Evolutionary conservation across 192 early-diverging fungal genomes (phyloP).

Genomic region (Backusella macrospora): DNA sequence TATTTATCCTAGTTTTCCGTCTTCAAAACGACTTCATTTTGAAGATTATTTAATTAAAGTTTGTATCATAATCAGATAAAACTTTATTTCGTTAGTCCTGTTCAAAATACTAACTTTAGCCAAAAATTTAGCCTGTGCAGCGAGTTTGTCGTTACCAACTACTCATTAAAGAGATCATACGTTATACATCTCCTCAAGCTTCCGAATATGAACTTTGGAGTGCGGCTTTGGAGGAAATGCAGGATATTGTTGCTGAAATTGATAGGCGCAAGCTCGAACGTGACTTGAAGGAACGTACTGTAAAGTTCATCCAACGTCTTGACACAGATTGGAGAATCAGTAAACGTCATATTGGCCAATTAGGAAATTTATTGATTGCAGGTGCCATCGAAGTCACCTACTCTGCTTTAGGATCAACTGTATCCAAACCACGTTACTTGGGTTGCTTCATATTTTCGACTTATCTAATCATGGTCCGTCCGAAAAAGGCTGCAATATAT

Average conservation of each 20-base stretch:
- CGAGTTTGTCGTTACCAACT: slow-evolving; percentile 92
- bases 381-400: slow-evolving; percentile 52
- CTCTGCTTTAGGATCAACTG: slow-evolving; percentile 31
- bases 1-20: not conserved
- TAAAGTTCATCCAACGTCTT: slow-evolving; percentile 36
- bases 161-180: slow-evolving; percentile 63
- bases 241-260: slow-evolving; percentile 43
- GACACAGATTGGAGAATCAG: slow-evolving; percentile 38
- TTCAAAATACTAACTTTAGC: slow-evolving; percentile 10
- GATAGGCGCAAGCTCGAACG: slow-evolving; percentile 35
- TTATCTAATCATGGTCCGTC: slow-evolving; percentile 60
- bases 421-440: slow-evolving; percentile 49
- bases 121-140: slow-evolving; percentile 73
- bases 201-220: slow-evolving; percentile 41
- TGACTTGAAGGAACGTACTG: slow-evolving; percentile 35
- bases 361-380: slow-evolving; percentile 46
- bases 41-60: slow-evolving; percentile 45
- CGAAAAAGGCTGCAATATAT: slow-evolving; percentile 50
- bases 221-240: slow-evolving; percentile 40
- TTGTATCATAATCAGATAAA: not conserved
- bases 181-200: slow-evolving; percentile 47
- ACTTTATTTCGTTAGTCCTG: not conserved
- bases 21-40: slow-evolving; percentile 33
- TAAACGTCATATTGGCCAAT: slow-evolving; percentile 34
- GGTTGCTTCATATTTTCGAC: slow-evolving; percentile 67